phyloP scores from a whole-genome alignment of 345 rosid species.

The Fremontodendron californicum region DNA sequence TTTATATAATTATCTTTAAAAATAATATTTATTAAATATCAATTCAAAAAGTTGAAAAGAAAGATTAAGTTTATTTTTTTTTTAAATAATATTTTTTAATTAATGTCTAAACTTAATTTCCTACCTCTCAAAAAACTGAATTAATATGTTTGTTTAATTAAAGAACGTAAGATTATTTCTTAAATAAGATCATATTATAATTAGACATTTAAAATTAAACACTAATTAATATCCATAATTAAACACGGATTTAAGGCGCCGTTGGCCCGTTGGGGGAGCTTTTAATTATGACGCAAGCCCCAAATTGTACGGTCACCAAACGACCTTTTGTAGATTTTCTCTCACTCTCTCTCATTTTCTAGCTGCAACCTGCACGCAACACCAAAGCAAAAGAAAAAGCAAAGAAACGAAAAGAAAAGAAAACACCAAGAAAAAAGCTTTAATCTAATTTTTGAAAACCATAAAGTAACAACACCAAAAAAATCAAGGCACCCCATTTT shows the following conservation, averaged over 20 bases:
- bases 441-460: background rate
- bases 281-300: conserved; percentile 11
- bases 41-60: too few species aligned
- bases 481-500: background rate
- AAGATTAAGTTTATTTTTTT: too few species aligned
- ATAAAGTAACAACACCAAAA: background rate
- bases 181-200: too few species aligned
- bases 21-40: too few species aligned
- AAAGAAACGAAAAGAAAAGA: background rate
- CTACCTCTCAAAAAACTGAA: too few species aligned
- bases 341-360: background rate
- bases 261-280: background rate
- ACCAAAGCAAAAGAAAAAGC: conserved; percentile 1
- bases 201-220: too few species aligned
- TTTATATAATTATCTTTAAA: too few species aligned
- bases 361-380: background rate
- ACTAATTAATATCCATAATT: background rate
- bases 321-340: background rate
- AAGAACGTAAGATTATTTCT: too few species aligned
- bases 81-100: too few species aligned
- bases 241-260: background rate
- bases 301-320: conserved; percentile 14
- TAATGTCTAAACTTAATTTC: too few species aligned
- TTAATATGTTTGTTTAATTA: too few species aligned
- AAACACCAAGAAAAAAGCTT: background rate